Evolutionary conservation across 495 filamentous ascomycete genomes (phyloP).

Genomic region (Aspergillus sclerotiicarbonarius): DNA sequence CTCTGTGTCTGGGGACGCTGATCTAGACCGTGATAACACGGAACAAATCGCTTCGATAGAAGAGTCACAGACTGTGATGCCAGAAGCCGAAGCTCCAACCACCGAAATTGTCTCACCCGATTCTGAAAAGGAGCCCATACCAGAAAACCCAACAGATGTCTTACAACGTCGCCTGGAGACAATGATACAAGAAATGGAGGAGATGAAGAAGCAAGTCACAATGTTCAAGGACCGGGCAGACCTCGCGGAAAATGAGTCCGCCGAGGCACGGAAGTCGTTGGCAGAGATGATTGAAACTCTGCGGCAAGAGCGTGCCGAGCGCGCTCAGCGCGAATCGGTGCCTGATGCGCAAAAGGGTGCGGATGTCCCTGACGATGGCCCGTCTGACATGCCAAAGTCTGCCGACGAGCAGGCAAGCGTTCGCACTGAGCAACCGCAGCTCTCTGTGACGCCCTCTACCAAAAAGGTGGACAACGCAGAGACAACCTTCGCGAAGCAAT

Average conservation of each 20-base stretch:
- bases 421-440: conserved; percentile 4
- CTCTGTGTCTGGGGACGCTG: conserved; percentile 29
- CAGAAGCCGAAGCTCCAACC: conserved; percentile 7
- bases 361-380: conserved; percentile 1
- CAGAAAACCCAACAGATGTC: conserved; percentile 32
- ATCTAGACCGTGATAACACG: conserved; percentile 26
- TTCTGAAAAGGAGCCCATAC: conserved; percentile 28
- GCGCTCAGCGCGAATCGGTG: conserved; percentile 4
- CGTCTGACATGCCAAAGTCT: conserved; percentile 13
- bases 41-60: conserved; percentile 13
- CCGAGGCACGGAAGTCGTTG: conserved; percentile 65
- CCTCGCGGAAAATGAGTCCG: conserved; percentile 71
- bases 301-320: conserved; percentile 58
- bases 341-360: conserved; percentile 10
- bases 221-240: conserved; percentile 73
- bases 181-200: conserved; percentile 80
- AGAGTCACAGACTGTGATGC: conserved; percentile 9
- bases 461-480: conserved; percentile 40
- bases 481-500: conserved; percentile 41
- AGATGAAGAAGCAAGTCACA: conserved; percentile 77
- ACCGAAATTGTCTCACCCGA: conserved; percentile 32
- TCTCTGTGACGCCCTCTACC: conserved; percentile 18
- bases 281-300: conserved; percentile 88
- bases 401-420: background rate
- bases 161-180: conserved; percentile 74